These are phyloP conservation scores for Staphylotrichum longicolle DNA, from an alignment of 495 filamentous ascomycete species.

Conservation along the genomic window DNA sequence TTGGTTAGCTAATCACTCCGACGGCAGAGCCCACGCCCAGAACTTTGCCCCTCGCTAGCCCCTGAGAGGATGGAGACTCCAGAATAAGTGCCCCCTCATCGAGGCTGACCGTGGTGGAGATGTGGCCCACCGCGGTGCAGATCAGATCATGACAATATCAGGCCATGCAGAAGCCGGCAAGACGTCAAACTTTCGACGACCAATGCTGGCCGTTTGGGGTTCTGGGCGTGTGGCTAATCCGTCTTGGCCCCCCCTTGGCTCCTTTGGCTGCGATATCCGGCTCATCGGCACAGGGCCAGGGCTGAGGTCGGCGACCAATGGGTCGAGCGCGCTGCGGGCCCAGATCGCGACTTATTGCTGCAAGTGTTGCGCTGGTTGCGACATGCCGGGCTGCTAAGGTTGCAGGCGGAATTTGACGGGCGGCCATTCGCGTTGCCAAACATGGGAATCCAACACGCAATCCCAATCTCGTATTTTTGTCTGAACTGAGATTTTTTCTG, in stretches of 20 bases:
- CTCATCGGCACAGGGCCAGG: conserved; percentile 17
- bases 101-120: neutral
- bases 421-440: neutral
- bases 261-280: conserved; percentile 10
- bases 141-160: neutral
- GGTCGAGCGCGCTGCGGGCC: conserved; percentile 1
- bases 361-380: conserved; percentile 9
- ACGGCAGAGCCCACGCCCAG: neutral
- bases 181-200: conserved; percentile 4
- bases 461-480: conserved; percentile 9
- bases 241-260: neutral
- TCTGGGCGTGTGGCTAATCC: conserved; percentile 1
- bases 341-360: conserved; percentile 15
- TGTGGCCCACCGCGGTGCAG: too few relatives aligned
- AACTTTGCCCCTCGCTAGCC: neutral
- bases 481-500: neutral
- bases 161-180: neutral
- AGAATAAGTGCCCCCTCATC: neutral
- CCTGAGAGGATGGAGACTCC: neutral
- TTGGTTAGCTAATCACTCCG: neutral
- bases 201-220: neutral
- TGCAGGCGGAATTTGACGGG: conserved; percentile 2
- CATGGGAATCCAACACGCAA: neutral
- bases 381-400: conserved; percentile 7
- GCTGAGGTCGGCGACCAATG: neutral